Evolutionary conservation across 2,329 filamentous ascomycete genomes (phyloP).

Genomic region (Fusarium albidum): DNA sequence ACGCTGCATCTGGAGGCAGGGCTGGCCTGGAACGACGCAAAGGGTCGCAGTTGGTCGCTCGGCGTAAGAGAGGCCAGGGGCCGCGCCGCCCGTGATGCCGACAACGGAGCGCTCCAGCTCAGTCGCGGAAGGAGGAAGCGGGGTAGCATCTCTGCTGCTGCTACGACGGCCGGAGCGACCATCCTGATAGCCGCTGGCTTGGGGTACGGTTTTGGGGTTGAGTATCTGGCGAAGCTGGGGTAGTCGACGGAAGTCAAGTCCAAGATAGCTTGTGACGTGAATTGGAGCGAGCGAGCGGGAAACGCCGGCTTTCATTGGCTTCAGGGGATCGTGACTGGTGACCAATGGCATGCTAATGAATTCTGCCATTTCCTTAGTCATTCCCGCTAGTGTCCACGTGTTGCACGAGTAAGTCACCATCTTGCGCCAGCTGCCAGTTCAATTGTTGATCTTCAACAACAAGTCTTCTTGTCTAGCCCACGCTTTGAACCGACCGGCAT

Average conservation of each 20-base stretch:
- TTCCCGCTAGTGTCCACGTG: no score
- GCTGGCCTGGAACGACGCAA: constrained; percentile 32
- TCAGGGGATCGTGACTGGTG: background rate
- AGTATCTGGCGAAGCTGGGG: constrained; percentile 19
- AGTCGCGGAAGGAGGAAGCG: constrained; percentile 63
- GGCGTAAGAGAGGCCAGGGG: constrained; percentile 29
- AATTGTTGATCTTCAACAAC: no score
- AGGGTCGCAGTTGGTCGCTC: constrained; percentile 26
- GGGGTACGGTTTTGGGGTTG: constrained; percentile 1
- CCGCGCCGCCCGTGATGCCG: constrained; percentile 35
- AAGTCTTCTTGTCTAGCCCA: no score
- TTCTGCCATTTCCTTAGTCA: constrained; percentile 2
- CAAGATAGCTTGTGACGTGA: constrained; percentile 32
- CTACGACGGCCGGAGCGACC: constrained; percentile 38
- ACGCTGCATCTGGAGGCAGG: constrained; percentile 20
- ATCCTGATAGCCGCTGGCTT: constrained; percentile 29
- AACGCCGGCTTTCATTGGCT: constrained; percentile 39
- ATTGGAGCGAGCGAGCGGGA: constrained; percentile 32
- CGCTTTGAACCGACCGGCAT: constrained; percentile 3
- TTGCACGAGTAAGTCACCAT: no score
- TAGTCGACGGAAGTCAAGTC: constrained; percentile 26
- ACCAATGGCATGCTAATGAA: constrained; percentile 28
- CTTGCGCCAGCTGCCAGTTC: background rate
- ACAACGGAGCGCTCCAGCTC: constrained; percentile 56
- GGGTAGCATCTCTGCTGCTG: constrained; percentile 54